Conservation (phyloP, 1,284 basidiomycete genomes). For the Exsudoporus floridanus region DNA sequence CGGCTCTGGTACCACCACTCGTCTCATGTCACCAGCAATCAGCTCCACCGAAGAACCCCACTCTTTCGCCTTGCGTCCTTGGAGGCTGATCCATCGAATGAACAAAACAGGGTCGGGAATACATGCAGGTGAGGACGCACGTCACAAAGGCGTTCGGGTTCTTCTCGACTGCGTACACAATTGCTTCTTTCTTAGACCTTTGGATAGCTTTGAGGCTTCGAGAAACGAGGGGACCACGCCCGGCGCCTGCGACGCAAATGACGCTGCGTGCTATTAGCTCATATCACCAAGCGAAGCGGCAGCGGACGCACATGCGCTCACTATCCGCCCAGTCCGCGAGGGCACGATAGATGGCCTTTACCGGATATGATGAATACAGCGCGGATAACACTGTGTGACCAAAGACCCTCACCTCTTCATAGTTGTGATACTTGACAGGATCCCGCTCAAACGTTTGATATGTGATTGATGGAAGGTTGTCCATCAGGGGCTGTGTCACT, state of each 20-base stretch:
- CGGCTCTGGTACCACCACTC: slow-evolving; percentile 74
- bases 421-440: slow-evolving; percentile 93
- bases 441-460: slow-evolving; percentile 99
- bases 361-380: slow-evolving; percentile 14
- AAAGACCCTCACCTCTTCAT: slow-evolving; percentile 73
- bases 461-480: slow-evolving; percentile 91
- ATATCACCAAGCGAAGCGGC: slow-evolving; percentile 15
- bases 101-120: slow-evolving; percentile 15
- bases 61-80: slow-evolving; percentile 75
- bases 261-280: slow-evolving; percentile 49
- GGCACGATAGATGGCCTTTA: slow-evolving; percentile 80
- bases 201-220: slow-evolving; percentile 80
- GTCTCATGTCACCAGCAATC: slow-evolving; percentile 93
- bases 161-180: slow-evolving; percentile 93
- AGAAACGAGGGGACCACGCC: slow-evolving; percentile 91
- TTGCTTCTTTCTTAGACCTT: slow-evolving; percentile 63
- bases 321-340: slow-evolving; percentile 65
- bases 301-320: slow-evolving; percentile 52
- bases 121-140: slow-evolving; percentile 46
- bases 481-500: slow-evolving; percentile 81
- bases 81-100: slow-evolving; percentile 55
- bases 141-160: slow-evolving; percentile 93
- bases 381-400: slow-evolving; percentile 11
- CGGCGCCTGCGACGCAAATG: slow-evolving; percentile 92
- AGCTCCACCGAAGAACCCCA: slow-evolving; percentile 85